Conservation (phyloP, 2,329 filamentous ascomycete species). For the Aspergillus cejpii region DNA sequence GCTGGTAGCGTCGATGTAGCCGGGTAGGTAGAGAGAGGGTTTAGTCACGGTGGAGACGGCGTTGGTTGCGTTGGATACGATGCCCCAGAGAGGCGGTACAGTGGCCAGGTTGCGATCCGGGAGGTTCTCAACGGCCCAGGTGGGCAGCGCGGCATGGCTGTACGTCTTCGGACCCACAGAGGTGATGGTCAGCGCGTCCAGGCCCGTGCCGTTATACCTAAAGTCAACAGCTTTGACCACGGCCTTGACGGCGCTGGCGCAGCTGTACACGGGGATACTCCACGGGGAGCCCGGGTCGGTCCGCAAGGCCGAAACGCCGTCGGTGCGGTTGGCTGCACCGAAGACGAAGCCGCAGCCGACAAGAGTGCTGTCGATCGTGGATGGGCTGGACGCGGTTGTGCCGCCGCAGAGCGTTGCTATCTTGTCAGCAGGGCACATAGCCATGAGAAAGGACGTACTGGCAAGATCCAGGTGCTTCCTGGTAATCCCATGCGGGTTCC, state of each 20-base stretch:
- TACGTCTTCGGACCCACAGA: conserved; percentile 37
- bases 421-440: no score
- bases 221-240: conserved; percentile 45
- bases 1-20: conserved; percentile 9
- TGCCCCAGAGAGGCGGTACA: conserved; percentile 38
- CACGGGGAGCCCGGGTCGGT: conserved; percentile 41
- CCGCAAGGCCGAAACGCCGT: conserved; percentile 30
- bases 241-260: conserved; percentile 40
- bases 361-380: conserved; percentile 41
- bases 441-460: no score
- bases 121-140: conserved; percentile 34
- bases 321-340: conserved; percentile 35
- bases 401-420: conserved; percentile 26
- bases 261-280: conserved; percentile 42
- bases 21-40: conserved; percentile 29
- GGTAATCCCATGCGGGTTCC: background rate
- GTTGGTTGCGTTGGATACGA: conserved; percentile 28
- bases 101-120: conserved; percentile 21
- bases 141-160: conserved; percentile 22
- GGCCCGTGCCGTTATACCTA: conserved; percentile 37
- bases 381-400: conserved; percentile 22
- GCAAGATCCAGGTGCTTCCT: background rate
- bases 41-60: conserved; percentile 28
- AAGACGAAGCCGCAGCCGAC: conserved; percentile 39
- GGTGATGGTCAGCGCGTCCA: conserved; percentile 32